Conservation (phyloP, 2,329 filamentous ascomycete species). For the Colletotrichum chrysophilum region DNA sequence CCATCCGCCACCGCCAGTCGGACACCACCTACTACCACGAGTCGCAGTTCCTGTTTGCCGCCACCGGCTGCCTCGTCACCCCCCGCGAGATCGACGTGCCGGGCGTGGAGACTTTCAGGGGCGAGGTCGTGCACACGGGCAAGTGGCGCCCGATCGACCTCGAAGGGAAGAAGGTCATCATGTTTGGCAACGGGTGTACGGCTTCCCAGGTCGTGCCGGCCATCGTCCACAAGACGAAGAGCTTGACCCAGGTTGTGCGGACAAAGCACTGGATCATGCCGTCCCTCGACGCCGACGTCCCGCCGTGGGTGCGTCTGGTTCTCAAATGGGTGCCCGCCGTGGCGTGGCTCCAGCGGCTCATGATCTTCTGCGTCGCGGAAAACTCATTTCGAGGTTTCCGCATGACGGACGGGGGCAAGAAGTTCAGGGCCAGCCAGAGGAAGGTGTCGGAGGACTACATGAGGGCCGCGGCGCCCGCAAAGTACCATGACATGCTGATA, state of each 20-base stretch:
- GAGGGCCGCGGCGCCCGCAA: conserved; percentile 53
- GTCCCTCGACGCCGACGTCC: conserved; percentile 28
- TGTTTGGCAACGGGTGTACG: conserved; percentile 61
- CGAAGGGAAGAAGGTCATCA: conserved; percentile 49
- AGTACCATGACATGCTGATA: conserved; percentile 66
- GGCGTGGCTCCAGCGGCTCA: conserved; percentile 41
- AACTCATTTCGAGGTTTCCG: conserved; percentile 36
- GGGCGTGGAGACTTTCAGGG: conserved; percentile 55
- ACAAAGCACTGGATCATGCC: conserved; percentile 49
- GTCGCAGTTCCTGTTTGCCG: conserved; percentile 43
- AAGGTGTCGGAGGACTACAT: conserved; percentile 44
- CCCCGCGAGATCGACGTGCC: conserved; percentile 46
- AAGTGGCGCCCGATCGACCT: conserved; percentile 58
- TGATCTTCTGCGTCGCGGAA: conserved; percentile 46
- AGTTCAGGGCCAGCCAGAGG: conserved; percentile 40
- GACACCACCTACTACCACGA: conserved; percentile 35
- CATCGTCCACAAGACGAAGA: conserved; percentile 37
- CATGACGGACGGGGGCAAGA: background rate
- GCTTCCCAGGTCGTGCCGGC: conserved; percentile 57
- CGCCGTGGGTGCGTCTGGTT: conserved; percentile 30
- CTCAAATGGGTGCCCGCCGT: conserved; percentile 54
- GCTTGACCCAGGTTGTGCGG: conserved; percentile 41
- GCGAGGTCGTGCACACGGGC: conserved; percentile 59
- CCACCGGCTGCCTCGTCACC: conserved; percentile 36
- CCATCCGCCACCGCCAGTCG: conserved; percentile 29